phyloP scores from a whole-genome alignment of 768 basidiomycete genomes.

The Leccinum sublutescens region DNA sequence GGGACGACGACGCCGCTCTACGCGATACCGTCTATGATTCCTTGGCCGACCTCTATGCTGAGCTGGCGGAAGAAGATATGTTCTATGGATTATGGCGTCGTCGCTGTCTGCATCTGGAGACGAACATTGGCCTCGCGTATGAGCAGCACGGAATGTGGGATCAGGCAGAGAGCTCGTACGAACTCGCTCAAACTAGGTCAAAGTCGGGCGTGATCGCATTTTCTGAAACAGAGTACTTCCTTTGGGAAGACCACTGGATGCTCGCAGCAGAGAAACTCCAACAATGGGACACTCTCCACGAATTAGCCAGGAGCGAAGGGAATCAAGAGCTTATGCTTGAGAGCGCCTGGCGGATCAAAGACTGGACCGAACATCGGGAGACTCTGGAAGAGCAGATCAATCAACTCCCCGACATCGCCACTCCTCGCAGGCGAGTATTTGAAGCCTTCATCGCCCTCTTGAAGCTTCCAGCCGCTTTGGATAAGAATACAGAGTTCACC shows the following conservation, averaged over 20 bases:
- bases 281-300: conserved; percentile 94
- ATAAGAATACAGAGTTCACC: conserved; percentile 87
- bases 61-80: conserved; percentile 93
- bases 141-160: conserved; percentile 99
- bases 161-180: conserved; percentile 84
- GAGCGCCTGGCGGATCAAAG: conserved; percentile 90
- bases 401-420: conserved; percentile 80
- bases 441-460: conserved; percentile 91
- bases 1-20: conserved; percentile 76
- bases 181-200: conserved; percentile 84
- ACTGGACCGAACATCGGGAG: conserved; percentile 85
- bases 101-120: conserved; percentile 85
- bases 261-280: conserved; percentile 93
- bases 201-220: conserved; percentile 81
- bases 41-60: conserved; percentile 92
- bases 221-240: conserved; percentile 90
- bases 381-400: conserved; percentile 77
- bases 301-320: conserved; percentile 83
- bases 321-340: conserved; percentile 93
- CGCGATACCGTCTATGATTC: conserved; percentile 88
- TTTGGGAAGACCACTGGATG: conserved; percentile 99
- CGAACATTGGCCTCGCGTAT: conserved; percentile 81
- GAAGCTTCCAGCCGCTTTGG: conserved; percentile 75
- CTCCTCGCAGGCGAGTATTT: conserved; percentile 96
- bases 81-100: conserved; percentile 96